phyloP scores from a whole-genome alignment of 2,329 filamentous ascomycete species.

The Fusarium nelsonii region DNA sequence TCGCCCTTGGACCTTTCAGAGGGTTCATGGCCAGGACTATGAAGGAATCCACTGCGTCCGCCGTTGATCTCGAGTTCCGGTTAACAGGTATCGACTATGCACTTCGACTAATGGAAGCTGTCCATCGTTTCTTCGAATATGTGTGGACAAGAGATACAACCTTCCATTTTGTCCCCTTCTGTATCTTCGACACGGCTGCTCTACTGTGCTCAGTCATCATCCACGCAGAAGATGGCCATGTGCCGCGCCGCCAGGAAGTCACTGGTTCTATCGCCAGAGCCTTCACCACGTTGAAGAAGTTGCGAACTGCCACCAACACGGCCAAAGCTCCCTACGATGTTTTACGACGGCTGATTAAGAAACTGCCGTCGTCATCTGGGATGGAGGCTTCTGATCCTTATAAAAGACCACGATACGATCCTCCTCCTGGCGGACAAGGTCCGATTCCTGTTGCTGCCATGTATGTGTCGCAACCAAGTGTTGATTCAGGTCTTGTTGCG shows the following conservation, averaged over 20 bases:
- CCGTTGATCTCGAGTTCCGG: slow-evolving; percentile 13
- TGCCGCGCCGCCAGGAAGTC: slow-evolving; percentile 14
- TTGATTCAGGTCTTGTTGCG: neutral
- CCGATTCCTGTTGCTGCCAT: neutral
- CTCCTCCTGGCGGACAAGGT: neutral
- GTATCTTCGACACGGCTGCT: slow-evolving; percentile 25
- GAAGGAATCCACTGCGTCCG: neutral
- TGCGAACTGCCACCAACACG: slow-evolving; percentile 24
- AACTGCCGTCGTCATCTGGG: slow-evolving; percentile 10
- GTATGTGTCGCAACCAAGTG: neutral
- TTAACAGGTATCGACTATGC: slow-evolving; percentile 23
- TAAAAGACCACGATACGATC: slow-evolving; percentile 20
- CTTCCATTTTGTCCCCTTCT: slow-evolving; percentile 27
- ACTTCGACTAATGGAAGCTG: slow-evolving; percentile 11
- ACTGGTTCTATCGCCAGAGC: slow-evolving; percentile 4
- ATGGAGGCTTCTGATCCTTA: slow-evolving; percentile 5
- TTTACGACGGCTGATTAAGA: slow-evolving; percentile 29
- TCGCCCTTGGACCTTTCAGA: slow-evolving; percentile 20
- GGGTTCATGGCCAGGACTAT: slow-evolving; percentile 27
- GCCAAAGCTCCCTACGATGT: slow-evolving; percentile 31
- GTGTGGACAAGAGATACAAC: slow-evolving; percentile 31
- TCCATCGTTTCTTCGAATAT: slow-evolving; percentile 24
- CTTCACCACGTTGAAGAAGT: slow-evolving; percentile 22
- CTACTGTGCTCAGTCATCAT: slow-evolving; percentile 23
- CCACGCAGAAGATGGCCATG: slow-evolving; percentile 6